Conservation (phyloP, 2,329 filamentous ascomycete species). For the Leptosphaerulina australis region DNA sequence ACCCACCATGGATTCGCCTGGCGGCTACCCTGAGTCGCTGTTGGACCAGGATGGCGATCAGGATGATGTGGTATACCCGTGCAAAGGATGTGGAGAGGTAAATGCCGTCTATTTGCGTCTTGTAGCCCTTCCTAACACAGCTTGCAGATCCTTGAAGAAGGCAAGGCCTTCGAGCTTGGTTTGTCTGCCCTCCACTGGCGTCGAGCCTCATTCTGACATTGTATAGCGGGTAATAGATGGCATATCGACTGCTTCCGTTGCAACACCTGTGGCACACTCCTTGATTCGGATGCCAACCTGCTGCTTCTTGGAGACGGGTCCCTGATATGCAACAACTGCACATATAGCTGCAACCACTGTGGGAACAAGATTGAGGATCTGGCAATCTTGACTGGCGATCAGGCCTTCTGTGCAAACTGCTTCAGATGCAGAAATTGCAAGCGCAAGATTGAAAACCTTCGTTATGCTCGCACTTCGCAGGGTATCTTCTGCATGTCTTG, state of each 20-base stretch:
- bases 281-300: conserved; percentile 97
- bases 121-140: conserved; percentile 25
- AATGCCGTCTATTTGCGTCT: conserved; percentile 8
- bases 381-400: conserved; percentile 94
- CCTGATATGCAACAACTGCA: conserved; percentile 98
- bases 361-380: conserved; percentile 98
- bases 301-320: conserved; percentile 96
- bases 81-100: conserved; percentile 64
- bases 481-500: conserved; percentile 99
- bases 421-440: conserved; percentile 99
- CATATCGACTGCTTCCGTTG: conserved; percentile 99
- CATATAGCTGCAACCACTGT: conserved; percentile 97
- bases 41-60: conserved; percentile 50
- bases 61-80: conserved; percentile 64
- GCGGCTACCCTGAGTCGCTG: conserved; percentile 59
- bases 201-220: conserved; percentile 32
- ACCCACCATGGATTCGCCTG: conserved; percentile 60
- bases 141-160: conserved; percentile 89
- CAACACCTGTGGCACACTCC: conserved; percentile 91
- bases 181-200: conserved; percentile 44
- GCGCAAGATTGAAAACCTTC: conserved; percentile 95
- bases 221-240: conserved; percentile 89
- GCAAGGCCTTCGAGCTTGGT: conserved; percentile 98
- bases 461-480: conserved; percentile 96
- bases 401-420: conserved; percentile 96